These are phyloP conservation scores for Alternaria conjuncta DNA, from an alignment of 2,329 filamentous ascomycete genomes.

Conservation along the genomic window DNA sequence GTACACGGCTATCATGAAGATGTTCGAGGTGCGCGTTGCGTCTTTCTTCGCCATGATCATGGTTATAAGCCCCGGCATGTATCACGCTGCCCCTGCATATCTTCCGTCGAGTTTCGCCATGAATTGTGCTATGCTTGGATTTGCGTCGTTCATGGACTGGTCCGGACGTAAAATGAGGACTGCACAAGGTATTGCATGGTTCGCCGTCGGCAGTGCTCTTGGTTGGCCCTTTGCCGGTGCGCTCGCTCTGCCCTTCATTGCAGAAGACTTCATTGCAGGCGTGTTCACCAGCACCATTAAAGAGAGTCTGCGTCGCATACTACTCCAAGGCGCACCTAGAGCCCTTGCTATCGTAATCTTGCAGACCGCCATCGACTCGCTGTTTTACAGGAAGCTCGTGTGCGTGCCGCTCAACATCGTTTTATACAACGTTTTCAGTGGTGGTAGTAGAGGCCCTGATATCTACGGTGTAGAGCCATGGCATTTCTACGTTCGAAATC, in stretches of 20 bases:
- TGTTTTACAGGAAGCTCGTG: conserved; percentile 82
- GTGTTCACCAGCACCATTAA: conserved; percentile 63
- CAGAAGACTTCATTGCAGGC: conserved; percentile 73
- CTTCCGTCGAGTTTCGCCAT: conserved; percentile 96
- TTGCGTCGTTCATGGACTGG: conserved; percentile 91
- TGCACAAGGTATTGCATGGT: conserved; percentile 85
- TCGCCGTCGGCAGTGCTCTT: conserved; percentile 81
- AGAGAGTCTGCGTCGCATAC: conserved; percentile 65
- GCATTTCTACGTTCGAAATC: conserved; percentile 94
- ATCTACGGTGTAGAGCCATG: conserved; percentile 96
- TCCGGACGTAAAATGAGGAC: conserved; percentile 74
- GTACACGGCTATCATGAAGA: conserved; percentile 76
- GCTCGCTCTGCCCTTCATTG: conserved; percentile 77
- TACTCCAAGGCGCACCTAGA: conserved; percentile 70
- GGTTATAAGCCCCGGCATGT: conserved; percentile 86
- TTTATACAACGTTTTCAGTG: conserved; percentile 91
- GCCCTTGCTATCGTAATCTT: conserved; percentile 70
- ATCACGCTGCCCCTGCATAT: conserved; percentile 85
- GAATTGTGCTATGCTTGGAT: conserved; percentile 87
- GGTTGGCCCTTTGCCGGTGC: conserved; percentile 96
- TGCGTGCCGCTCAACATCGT: conserved; percentile 92
- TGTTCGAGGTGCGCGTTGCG: conserved; percentile 81
- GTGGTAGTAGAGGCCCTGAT: conserved; percentile 77
- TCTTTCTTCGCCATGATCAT: conserved; percentile 80
- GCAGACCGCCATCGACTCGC: conserved; percentile 76